phyloP scores from a whole-genome alignment of 1,284 basidiomycete species.

The Garcileccinum viscosum region DNA sequence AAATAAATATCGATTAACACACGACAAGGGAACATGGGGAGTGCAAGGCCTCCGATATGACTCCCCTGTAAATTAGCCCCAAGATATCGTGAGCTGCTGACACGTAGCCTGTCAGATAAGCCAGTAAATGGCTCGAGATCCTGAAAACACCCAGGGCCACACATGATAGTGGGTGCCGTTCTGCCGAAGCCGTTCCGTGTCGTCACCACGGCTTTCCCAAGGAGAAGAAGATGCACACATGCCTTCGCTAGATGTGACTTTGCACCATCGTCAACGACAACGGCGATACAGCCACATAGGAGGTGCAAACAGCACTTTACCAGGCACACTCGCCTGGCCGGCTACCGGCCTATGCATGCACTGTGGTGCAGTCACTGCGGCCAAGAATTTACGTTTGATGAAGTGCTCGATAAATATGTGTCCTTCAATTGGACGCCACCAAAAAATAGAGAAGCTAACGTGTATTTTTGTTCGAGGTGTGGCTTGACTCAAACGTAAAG shows the following conservation, averaged over 20 bases:
- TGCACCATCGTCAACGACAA: slow-evolving; percentile 1
- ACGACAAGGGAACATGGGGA: slow-evolving; percentile 4
- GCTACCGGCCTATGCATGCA: slow-evolving; percentile 6
- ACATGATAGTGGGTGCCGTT: slow-evolving; percentile 8
- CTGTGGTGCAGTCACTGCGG: slow-evolving; percentile 2
- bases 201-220: slow-evolving; percentile 13
- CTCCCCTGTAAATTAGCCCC: neutral
- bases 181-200: slow-evolving; percentile 8
- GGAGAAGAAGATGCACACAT: neutral
- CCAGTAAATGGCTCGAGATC: neutral
- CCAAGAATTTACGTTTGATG: slow-evolving; percentile 18
- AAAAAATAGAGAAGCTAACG: neutral
- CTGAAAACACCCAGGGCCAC: slow-evolving; percentile 2
- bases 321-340: neutral
- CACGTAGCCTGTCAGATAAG: slow-evolving; percentile 3
- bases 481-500: slow-evolving; percentile 6
- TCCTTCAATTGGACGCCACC: slow-evolving; percentile 1
- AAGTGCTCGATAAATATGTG: neutral
- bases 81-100: neutral
- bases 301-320: neutral
- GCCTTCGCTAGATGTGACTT: slow-evolving; percentile 6
- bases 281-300: slow-evolving; percentile 7
- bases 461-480: neutral
- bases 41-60: slow-evolving; percentile 15
- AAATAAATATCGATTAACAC: slow-evolving; percentile 14